Percentiles rank a stretch among this genome's conserved stretches.
Conservation (phyloP, 495 filamentous ascomycete genomes). For the Lindgomyces ingoldianus region DNA sequence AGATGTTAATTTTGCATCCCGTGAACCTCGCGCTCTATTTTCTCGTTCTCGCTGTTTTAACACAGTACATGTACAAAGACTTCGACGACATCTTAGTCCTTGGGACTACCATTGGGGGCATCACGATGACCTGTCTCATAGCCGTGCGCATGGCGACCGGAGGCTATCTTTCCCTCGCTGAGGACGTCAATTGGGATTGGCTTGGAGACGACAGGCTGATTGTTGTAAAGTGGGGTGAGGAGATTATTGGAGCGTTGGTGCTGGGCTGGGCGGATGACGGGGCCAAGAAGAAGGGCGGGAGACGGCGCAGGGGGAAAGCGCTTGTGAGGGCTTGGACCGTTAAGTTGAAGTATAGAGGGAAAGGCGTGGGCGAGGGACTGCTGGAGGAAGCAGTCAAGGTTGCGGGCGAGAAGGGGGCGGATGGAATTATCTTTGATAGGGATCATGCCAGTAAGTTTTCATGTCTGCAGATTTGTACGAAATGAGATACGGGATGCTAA, state of each 20-base stretch:
- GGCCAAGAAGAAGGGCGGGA: constrained; percentile 47
- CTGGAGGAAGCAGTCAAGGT: constrained; percentile 65
- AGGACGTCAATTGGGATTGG: constrained; percentile 55
- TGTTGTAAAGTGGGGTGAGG: constrained; percentile 56
- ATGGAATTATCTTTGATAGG: constrained; percentile 64
- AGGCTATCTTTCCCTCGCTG: constrained; percentile 56
- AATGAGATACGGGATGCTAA: constrained; percentile 13
- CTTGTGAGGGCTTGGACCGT: constrained; percentile 79
- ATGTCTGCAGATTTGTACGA: background rate
- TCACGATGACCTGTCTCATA: constrained; percentile 51
- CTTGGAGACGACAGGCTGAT: constrained; percentile 53
- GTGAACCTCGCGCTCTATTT: constrained; percentile 47
- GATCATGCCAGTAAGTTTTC: constrained; percentile 62
- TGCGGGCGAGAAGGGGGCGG: constrained; percentile 58
- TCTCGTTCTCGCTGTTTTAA: constrained; percentile 44
- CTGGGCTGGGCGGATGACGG: constrained; percentile 51
- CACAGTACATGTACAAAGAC: constrained; percentile 42
- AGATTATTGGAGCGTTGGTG: constrained; percentile 59
- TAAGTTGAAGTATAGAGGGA: constrained; percentile 61
- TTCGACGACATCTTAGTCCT: constrained; percentile 43
- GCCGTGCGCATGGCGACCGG: constrained; percentile 46
- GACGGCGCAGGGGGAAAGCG: constrained; percentile 36
- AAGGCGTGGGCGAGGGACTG: constrained; percentile 68
- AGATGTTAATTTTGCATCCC: constrained; percentile 56
- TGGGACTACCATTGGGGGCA: constrained; percentile 48